Conservation (phyloP, 306 rosid genomes). For the Vigna radiata region DNA sequence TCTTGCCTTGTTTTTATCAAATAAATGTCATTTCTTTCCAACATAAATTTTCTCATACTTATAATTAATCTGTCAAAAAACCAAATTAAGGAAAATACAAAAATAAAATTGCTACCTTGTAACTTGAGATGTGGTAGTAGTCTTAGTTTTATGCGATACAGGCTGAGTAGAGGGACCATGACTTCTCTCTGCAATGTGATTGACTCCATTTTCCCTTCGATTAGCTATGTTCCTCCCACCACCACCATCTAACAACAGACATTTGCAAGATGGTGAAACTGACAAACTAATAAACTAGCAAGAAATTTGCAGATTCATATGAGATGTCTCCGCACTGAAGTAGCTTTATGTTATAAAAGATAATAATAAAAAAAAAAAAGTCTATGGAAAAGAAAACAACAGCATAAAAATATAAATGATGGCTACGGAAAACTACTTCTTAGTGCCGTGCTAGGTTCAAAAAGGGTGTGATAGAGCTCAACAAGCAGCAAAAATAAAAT, state of each 20-base stretch:
- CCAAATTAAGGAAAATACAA: neutral
- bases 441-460: slow-evolving; percentile 6
- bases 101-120: slow-evolving; percentile 53
- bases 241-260: slow-evolving; percentile 59
- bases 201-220: slow-evolving; percentile 68
- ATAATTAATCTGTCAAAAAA: slow-evolving; percentile 15
- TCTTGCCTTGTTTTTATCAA: slow-evolving; percentile 16
- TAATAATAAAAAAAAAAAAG: neutral
- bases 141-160: slow-evolving; percentile 53
- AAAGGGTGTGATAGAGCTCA: neutral
- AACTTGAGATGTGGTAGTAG: slow-evolving; percentile 46
- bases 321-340: neutral
- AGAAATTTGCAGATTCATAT: neutral
- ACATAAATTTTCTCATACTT: slow-evolving; percentile 23
- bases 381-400: slow-evolving; percentile 22
- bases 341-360: neutral
- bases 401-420: slow-evolving; percentile 25
- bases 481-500: slow-evolving; percentile 7
- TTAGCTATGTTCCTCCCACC: slow-evolving; percentile 58
- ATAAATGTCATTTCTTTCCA: slow-evolving; percentile 22
- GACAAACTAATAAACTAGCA: slow-evolving; percentile 25
- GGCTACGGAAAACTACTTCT: neutral
- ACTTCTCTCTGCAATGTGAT: slow-evolving; percentile 55
- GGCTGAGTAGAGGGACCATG: slow-evolving; percentile 48
- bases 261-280: slow-evolving; percentile 36